Percentiles rank a stretch among this genome's conserved stretches.
These are phyloP conservation scores for Verticillium nonalfalfae DNA, from an alignment of 2,329 filamentous ascomycete species.

Conservation along the genomic window DNA sequence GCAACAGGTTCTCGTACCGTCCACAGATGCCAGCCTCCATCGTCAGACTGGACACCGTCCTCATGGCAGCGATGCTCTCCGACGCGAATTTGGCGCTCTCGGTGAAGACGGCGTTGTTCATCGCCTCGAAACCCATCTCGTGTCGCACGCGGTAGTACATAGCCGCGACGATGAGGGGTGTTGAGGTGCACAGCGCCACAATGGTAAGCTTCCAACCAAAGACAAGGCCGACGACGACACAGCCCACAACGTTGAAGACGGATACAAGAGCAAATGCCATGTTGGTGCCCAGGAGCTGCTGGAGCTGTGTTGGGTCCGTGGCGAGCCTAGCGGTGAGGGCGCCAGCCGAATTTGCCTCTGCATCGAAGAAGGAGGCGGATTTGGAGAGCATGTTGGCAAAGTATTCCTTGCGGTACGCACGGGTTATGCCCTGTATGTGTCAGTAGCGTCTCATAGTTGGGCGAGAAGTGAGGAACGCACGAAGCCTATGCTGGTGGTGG, in stretches of 20 bases:
- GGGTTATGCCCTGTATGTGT: not conserved
- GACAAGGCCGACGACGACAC: conserved; percentile 19
- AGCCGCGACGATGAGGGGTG: conserved; percentile 25
- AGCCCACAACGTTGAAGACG: conserved; percentile 21
- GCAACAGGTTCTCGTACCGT: conserved; percentile 27
- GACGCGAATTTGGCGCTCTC: conserved; percentile 57
- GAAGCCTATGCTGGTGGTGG: not conserved
- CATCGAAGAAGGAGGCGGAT: conserved; percentile 20
- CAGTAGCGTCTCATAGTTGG: not conserved
- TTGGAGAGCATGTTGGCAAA: conserved; percentile 21
- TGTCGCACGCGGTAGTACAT: conserved; percentile 34
- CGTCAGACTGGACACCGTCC: conserved; percentile 55
- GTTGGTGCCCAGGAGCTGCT: conserved; percentile 24
- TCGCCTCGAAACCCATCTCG: conserved; percentile 48
- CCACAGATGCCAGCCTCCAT: conserved; percentile 50
- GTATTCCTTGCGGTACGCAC: conserved; percentile 13
- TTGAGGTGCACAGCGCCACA: conserved; percentile 26
- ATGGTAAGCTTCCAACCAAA: conserved; percentile 30
- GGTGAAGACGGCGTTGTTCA: conserved; percentile 51
- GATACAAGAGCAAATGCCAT: conserved; percentile 19
- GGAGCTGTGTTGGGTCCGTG: conserved; percentile 22
- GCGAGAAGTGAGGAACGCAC: not conserved
- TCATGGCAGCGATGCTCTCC: conserved; percentile 55
- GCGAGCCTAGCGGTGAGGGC: conserved; percentile 18
- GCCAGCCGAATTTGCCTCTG: conserved; percentile 20